Evolutionary conservation across 306 rosid genomes (phyloP), one percentile per base, ranked within the genome.

Genomic region (Cotoneaster glaucophyllus): DNA sequence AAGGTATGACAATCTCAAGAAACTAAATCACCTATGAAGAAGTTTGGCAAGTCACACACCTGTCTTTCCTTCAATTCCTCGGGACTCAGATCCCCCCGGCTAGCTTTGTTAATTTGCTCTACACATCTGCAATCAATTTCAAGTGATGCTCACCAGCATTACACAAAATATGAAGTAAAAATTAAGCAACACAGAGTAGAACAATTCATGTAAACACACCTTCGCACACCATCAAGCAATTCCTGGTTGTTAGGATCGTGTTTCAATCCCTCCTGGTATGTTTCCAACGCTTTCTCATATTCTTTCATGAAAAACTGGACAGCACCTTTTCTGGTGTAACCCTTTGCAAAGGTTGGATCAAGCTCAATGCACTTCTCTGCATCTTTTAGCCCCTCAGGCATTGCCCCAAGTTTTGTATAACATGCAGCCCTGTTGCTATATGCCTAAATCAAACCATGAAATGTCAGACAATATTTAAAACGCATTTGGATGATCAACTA

Each of bases 1-100:
- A 52, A 59, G 2, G 39, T 59, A 59, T 3, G 7, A 32, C 21
- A 73, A 26, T 62, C 48, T 25, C 41, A 18, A 4, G 17, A 21
- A 54, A 31, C 22, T 34, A 13, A 56, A 52, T 25, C 72, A 74
- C 4, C 17, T 25, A 50, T n/a, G 13, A 28, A 70, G 24, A 31
- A 6, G n/a, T 62, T 19, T 43, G 70, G 32, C 7, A 77, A 6
- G 73, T 14, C 84, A 73, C 11, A 94, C 11, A 94, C 98, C 93
- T 92, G 99, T 89, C 97, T 87, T 87, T 95, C 99, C 86, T 95
- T 92, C 87, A 95, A 83, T 75, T 95, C 99, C 8, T 95, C 97
- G 0, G 99, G 93, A 71, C 48, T 95, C 70, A 95, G 71, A 80
- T 95, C 99, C 67, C 99, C 99, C 17, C 99, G 96, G 78, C 91